These are phyloP conservation scores for Baudoinia panamericana DNA, from an alignment of 495 filamentous ascomycete genomes.

Conservation along the genomic window DNA sequence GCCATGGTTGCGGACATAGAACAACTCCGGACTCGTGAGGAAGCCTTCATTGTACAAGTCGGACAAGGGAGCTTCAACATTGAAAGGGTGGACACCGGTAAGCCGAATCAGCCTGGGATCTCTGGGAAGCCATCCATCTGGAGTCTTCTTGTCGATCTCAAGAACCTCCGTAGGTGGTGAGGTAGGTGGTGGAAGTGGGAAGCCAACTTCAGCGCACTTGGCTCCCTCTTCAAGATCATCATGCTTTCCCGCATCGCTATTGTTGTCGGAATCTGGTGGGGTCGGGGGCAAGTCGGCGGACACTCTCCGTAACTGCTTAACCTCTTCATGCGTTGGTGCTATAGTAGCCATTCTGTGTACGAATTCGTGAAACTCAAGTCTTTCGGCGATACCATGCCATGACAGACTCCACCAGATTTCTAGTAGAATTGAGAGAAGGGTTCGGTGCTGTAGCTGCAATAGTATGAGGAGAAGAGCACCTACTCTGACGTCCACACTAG, in stretches of 20 bases:
- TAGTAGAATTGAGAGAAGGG: too few species aligned
- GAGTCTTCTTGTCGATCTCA: constrained; percentile 65
- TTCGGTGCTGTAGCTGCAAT: too few species aligned
- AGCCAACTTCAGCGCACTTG: constrained; percentile 22
- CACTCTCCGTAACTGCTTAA: constrained; percentile 15
- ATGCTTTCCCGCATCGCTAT: constrained; percentile 5
- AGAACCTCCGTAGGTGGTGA: constrained; percentile 49
- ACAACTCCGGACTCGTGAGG: constrained; percentile 79
- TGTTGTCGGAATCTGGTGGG: constrained; percentile 23
- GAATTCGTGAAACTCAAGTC: too few species aligned
- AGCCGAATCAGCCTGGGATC: constrained; percentile 78
- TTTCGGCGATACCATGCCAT: too few species aligned
- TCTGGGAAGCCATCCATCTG: constrained; percentile 73
- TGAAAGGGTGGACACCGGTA: constrained; percentile 88
- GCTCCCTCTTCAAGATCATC: neutral
- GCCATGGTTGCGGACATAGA: constrained; percentile 95
- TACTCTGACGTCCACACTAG: too few species aligned
- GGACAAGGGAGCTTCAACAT: constrained; percentile 77
- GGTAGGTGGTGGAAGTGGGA: constrained; percentile 63
- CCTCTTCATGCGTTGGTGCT: constrained; percentile 13
- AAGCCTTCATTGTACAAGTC: constrained; percentile 76
- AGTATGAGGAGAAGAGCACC: too few species aligned
- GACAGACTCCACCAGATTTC: too few species aligned
- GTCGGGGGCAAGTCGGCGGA: constrained; percentile 20
- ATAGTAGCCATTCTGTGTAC: constrained; percentile 9